Evolutionary conservation across 1,139 yeast genomes (phyloP).

Genomic region (Arxiozyma bovina): DNA sequence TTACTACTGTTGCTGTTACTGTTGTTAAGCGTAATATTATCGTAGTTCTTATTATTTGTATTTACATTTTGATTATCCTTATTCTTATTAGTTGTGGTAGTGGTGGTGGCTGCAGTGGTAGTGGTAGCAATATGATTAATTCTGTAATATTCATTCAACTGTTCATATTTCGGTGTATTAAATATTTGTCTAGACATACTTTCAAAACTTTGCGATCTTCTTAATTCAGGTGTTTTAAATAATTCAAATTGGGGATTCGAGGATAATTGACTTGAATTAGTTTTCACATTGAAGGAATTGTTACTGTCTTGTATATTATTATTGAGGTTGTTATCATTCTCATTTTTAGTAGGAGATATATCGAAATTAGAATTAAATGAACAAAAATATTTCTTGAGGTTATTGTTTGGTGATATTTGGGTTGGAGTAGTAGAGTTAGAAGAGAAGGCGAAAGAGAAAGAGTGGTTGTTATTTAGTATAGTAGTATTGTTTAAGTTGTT

Average conservation of each 20-base stretch:
- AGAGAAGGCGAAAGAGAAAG: neutral
- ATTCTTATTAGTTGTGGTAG: neutral
- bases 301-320: neutral
- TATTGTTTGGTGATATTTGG: conserved; percentile 14
- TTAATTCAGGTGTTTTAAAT: conserved; percentile 20
- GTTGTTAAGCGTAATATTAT: no score
- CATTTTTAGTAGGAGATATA: conserved; percentile 18
- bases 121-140: neutral
- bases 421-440: neutral
- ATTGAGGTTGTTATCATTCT: conserved; percentile 3
- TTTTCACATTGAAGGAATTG: neutral
- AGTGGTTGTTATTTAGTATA: neutral
- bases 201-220: conserved; percentile 11
- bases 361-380: conserved; percentile 31
- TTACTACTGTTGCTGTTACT: neutral
- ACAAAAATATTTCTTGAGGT: conserved; percentile 25
- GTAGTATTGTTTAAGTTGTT: neutral
- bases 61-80: neutral
- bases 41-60: neutral
- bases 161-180: conserved; percentile 23
- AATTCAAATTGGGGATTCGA: conserved; percentile 2
- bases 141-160: neutral
- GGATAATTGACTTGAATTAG: conserved; percentile 2
- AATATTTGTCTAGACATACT: conserved; percentile 19
- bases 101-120: neutral